Evolutionary conservation across 768 basidiomycete genomes (phyloP).

Genomic region (Mycena olivaceomarginata): DNA sequence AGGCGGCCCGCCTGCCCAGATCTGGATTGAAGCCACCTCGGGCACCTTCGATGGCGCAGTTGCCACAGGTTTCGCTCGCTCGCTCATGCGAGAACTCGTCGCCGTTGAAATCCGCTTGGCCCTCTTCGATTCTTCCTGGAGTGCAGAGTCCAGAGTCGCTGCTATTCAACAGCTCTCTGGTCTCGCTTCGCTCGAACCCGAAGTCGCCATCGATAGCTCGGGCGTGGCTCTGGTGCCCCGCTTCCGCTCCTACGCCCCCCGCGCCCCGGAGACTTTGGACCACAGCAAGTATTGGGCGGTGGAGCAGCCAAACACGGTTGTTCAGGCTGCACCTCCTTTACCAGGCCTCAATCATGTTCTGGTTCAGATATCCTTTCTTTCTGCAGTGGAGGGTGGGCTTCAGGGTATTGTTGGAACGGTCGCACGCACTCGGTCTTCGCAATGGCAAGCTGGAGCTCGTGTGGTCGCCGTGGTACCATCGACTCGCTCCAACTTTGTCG

Average conservation of each 20-base stretch:
- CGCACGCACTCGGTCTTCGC: neutral
- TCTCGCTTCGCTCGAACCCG: neutral
- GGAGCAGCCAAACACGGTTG: neutral
- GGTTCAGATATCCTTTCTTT: neutral
- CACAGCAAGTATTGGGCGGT: neutral
- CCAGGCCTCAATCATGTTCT: neutral
- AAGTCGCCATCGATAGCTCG: neutral
- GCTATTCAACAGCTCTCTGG: neutral
- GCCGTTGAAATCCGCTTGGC: neutral
- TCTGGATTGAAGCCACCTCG: neutral
- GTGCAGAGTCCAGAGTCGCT: neutral
- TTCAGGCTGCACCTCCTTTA: neutral
- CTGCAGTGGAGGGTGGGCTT: neutral
- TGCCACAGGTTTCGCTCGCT: neutral
- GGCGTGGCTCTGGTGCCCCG: neutral
- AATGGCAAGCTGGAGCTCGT: neutral
- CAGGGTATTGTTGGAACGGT: neutral
- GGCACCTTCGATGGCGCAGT: neutral
- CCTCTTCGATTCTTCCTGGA: conserved; percentile 2
- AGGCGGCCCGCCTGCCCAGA: neutral
- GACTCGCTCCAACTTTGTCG: neutral
- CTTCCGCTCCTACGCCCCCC: neutral
- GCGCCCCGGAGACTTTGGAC: neutral
- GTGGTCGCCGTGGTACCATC: neutral
- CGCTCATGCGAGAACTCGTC: neutral